Evolutionary conservation across 192 early-diverging fungal genomes (phyloP), one percentile per base, ranked within the genome.

Genomic region (Gonapodya sp.): DNA sequence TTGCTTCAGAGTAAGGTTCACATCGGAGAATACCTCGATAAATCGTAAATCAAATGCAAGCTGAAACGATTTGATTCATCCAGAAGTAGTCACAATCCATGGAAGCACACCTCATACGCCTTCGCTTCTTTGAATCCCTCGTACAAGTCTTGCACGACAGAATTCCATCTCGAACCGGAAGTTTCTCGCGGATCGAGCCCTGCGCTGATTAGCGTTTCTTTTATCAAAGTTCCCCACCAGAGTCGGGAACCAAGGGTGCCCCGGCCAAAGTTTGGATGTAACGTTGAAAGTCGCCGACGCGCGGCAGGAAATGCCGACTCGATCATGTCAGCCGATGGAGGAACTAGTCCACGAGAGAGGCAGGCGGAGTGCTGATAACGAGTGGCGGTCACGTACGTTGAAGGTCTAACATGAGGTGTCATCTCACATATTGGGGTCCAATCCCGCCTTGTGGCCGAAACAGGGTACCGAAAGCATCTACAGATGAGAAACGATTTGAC

Each of bases 11-110:
- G 75, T 34, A 18, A 2, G 2, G 75, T 31, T 16, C 8, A 34
- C 75, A 33, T 77, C 75, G 8, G 75, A 33, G 75, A 32, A 77
- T 16, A 77, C 75, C 75, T 77, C 18, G n/a, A n/a, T n/a, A n/a
- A n/a, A n/a, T n/a, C n/a, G n/a, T n/a, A n/a, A n/a, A n/a, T n/a
- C n/a, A n/a, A n/a, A n/a, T n/a, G n/a, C n/a, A n/a, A n/a, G n/a
- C n/a, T n/a, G n/a, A n/a, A n/a, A n/a, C n/a, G n/a, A n/a, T n/a
- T n/a, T n/a, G n/a, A n/a, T n/a, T n/a, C n/a, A n/a, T n/a, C n/a
- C n/a, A n/a, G n/a, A n/a, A n/a, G 30, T 72, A 30, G 16, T 72
- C 64, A 16, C 64, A 30, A 16, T 16, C 64, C 64, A 16, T 72
- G 16, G 64, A 72, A 2, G 34, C 30, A 77, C 75, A 77, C 18